phyloP scores from a whole-genome alignment of 192 early-diverging fungal species.

The Phycomyces blakesleeanus region DNA sequence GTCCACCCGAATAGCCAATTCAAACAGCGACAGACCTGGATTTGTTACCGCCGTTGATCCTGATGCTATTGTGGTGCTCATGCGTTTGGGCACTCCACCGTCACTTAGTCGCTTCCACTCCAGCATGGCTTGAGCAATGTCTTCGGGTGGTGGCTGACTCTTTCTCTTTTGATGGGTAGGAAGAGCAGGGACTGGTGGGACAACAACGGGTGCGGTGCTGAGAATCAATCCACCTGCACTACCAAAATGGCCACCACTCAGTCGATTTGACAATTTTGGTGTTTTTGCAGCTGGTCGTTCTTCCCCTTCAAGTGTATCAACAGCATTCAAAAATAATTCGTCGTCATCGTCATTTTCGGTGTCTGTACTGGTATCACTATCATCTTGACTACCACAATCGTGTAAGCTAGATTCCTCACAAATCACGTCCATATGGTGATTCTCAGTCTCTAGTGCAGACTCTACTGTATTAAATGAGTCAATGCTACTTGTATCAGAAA shows the following conservation, averaged over 20 bases:
- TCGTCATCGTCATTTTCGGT: slow-evolving; percentile 16
- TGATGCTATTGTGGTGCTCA: slow-evolving; percentile 1
- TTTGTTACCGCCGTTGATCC: neutral
- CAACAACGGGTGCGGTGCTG: slow-evolving; percentile 18
- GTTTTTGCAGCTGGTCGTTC: neutral
- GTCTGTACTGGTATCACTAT: neutral
- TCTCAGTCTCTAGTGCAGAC: slow-evolving; percentile 3
- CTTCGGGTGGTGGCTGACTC: slow-evolving; percentile 17
- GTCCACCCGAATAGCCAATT: neutral
- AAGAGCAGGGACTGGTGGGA: neutral
- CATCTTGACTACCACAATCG: neutral
- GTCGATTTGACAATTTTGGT: slow-evolving; percentile 23
- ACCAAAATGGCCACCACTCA: slow-evolving; percentile 32
- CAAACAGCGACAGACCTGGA: neutral
- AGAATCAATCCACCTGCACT: slow-evolving; percentile 37
- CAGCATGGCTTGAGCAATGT: slow-evolving; percentile 25
- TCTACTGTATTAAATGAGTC: slow-evolving; percentile 20
- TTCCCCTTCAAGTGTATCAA: slow-evolving; percentile 7
- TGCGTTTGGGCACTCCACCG: slow-evolving; percentile 12
- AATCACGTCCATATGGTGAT: neutral
- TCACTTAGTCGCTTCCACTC: slow-evolving; percentile 28
- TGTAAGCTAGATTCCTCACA: neutral
- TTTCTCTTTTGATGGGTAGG: neutral
- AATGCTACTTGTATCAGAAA: neutral
- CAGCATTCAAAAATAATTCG: slow-evolving; percentile 30